phyloP scores from a whole-genome alignment of 768 basidiomycete species.

The Macrolepiota albuminosa region DNA sequence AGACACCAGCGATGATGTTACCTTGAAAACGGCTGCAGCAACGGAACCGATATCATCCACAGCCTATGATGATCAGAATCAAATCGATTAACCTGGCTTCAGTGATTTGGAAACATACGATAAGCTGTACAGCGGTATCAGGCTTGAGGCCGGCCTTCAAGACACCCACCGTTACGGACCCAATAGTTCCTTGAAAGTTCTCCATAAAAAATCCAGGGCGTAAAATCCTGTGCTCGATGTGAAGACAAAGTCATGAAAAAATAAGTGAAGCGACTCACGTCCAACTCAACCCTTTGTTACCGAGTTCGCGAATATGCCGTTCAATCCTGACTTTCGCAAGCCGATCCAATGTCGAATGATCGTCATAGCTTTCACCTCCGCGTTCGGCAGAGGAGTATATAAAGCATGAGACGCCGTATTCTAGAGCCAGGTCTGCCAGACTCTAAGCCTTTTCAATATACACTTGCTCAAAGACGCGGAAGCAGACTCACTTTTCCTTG shows the following conservation, averaged over 20 bases:
- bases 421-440: slow-evolving; percentile 30
- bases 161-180: slow-evolving; percentile 28
- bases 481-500: slow-evolving; percentile 32
- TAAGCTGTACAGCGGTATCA: slow-evolving; percentile 26
- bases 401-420: slow-evolving; percentile 29
- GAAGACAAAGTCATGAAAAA: background rate
- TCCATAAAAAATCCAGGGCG: slow-evolving; percentile 42
- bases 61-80: slow-evolving; percentile 16
- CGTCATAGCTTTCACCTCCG: slow-evolving; percentile 31
- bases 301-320: slow-evolving; percentile 26
- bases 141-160: slow-evolving; percentile 28
- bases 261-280: slow-evolving; percentile 24
- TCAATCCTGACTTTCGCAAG: slow-evolving; percentile 35
- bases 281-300: slow-evolving; percentile 28
- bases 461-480: background rate
- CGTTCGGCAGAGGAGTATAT: slow-evolving; percentile 35
- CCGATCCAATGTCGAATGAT: slow-evolving; percentile 19
- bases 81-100: background rate
- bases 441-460: slow-evolving; percentile 15
- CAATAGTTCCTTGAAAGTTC: slow-evolving; percentile 34
- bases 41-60: slow-evolving; percentile 31
- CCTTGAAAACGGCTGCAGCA: slow-evolving; percentile 28
- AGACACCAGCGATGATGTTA: background rate
- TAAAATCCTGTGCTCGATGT: slow-evolving; percentile 23
- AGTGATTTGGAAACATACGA: slow-evolving; percentile 22